Conservation (phyloP, 164 flowering plant species). For the Vitis labrusca region DNA sequence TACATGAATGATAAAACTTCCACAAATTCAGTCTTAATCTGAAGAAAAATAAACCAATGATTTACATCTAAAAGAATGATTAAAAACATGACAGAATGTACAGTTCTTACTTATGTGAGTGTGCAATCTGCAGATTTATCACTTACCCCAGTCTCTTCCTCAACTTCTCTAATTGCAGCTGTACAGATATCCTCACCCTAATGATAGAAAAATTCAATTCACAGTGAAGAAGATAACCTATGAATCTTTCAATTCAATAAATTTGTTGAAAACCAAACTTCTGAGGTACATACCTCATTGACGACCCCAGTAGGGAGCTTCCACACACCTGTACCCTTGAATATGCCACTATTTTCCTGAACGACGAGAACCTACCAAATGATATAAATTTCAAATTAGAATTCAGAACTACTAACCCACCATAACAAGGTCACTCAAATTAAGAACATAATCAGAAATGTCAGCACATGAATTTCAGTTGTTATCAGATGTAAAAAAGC, state of each 20-base stretch:
- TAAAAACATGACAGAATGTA: too few relatives aligned
- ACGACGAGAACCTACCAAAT: slow-evolving; percentile 49
- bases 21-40: slow-evolving; percentile 75
- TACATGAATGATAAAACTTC: slow-evolving; percentile 85
- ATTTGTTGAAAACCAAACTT: neutral
- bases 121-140: neutral
- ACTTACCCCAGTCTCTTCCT: slow-evolving; percentile 73
- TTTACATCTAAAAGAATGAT: neutral
- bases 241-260: neutral
- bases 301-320: slow-evolving; percentile 54
- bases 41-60: slow-evolving; percentile 11
- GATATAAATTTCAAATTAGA: too few relatives aligned
- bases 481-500: too few relatives aligned
- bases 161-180: slow-evolving; percentile 32
- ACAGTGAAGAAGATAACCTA: neutral
- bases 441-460: too few relatives aligned
- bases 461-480: too few relatives aligned
- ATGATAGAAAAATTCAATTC: slow-evolving; percentile 4
- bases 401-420: too few relatives aligned
- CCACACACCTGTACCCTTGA: slow-evolving; percentile 48
- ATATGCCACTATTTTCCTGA: slow-evolving; percentile 41
- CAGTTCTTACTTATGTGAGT: too few relatives aligned
- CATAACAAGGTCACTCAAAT: too few relatives aligned
- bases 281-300: slow-evolving; percentile 32
- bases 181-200: slow-evolving; percentile 46